Conservation (phyloP, 805 yeast species). For the Torulaspora delbrueckii region DNA sequence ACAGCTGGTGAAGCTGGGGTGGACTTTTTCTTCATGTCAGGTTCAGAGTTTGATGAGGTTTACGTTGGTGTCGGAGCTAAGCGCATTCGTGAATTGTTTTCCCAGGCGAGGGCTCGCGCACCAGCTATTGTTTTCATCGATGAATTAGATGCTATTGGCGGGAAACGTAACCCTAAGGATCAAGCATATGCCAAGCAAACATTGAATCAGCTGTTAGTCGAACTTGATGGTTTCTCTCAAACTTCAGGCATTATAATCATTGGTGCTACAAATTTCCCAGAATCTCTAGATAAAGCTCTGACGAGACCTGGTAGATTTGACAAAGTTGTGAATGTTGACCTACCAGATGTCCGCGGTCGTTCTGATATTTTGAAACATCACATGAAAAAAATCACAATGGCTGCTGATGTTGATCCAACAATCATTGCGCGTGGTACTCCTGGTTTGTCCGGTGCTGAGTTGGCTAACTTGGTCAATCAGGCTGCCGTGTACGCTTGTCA, state of each 20-base stretch:
- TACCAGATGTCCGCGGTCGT: constrained; percentile 98
- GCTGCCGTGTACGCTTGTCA: constrained; percentile 98
- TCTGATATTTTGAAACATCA: constrained; percentile 87
- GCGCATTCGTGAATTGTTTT: constrained; percentile 88
- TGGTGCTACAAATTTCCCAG: constrained; percentile 98
- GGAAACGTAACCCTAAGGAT: constrained; percentile 93
- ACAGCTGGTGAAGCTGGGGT: constrained; percentile 99
- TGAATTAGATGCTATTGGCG: constrained; percentile 98
- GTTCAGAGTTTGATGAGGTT: constrained; percentile 95
- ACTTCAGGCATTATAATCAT: constrained; percentile 89
- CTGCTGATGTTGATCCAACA: constrained; percentile 80
- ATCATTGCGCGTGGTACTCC: constrained; percentile 96
- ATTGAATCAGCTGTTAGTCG: constrained; percentile 89
- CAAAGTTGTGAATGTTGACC: constrained; percentile 87
- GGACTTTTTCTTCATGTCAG: constrained; percentile 97
- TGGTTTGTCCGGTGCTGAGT: constrained; percentile 96
- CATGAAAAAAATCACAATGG: constrained; percentile 82
- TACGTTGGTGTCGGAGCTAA: constrained; percentile 99
- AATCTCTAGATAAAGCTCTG: constrained; percentile 90
- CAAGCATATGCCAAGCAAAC: constrained; percentile 99
- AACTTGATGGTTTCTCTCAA: constrained; percentile 92
- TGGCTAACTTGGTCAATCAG: constrained; percentile 92
- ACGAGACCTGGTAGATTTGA: constrained; percentile 99
- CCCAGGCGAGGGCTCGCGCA: constrained; percentile 89
- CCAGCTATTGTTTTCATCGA: constrained; percentile 97